Evolutionary conservation across 768 basidiomycete genomes (phyloP).

Genomic region (Leccinellum albellum): DNA sequence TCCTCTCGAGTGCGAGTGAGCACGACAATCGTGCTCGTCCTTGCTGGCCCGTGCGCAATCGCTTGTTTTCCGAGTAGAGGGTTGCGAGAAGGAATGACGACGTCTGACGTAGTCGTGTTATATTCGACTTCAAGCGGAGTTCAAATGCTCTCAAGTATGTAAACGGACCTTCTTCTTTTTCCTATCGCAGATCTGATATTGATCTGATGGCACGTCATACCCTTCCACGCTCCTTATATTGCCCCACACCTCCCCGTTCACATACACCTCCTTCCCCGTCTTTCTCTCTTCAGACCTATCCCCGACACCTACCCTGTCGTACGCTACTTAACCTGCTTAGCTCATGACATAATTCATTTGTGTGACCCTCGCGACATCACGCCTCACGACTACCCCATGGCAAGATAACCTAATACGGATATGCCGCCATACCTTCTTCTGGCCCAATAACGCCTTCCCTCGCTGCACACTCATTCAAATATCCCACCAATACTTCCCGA

Average conservation of each 20-base stretch:
- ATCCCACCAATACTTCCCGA: constrained; percentile 12
- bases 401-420: constrained; percentile 16
- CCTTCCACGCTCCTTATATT: constrained; percentile 17
- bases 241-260: constrained; percentile 12
- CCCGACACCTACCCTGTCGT: background rate
- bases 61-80: constrained; percentile 25
- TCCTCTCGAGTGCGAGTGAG: background rate
- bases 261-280: background rate
- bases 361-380: constrained; percentile 2
- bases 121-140: constrained; percentile 43
- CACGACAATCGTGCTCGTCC: constrained; percentile 11
- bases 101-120: constrained; percentile 42
- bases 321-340: background rate
- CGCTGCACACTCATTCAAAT: constrained; percentile 20
- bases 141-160: constrained; percentile 23
- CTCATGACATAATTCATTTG: background rate
- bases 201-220: constrained; percentile 35
- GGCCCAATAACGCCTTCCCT: constrained; percentile 10
- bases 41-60: constrained; percentile 31
- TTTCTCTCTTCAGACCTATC: no score
- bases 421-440: constrained; percentile 4
- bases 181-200: constrained; percentile 35
- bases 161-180: constrained; percentile 9
- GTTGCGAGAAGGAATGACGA: constrained; percentile 38
- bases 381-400: constrained; percentile 7